phyloP scores from a whole-genome alignment of 1,284 basidiomycete genomes.

The Coriolopsis trogii region DNA sequence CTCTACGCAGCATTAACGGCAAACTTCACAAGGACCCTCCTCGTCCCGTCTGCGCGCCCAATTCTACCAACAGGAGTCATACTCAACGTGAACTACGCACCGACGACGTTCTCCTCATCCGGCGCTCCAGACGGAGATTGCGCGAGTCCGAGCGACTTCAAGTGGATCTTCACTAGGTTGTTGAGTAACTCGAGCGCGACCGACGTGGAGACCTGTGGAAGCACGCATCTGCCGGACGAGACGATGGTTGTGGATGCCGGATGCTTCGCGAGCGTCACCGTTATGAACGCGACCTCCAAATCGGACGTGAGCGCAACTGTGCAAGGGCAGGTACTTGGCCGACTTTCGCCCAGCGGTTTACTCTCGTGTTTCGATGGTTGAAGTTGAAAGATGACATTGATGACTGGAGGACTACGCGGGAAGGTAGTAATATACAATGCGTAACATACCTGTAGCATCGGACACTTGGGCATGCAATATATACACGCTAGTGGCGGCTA shows the following conservation, averaged over 20 bases:
- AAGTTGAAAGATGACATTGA: not conserved
- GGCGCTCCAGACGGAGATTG: slow-evolving; percentile 32
- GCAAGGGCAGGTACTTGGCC: slow-evolving; percentile 43
- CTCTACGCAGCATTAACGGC: slow-evolving; percentile 46
- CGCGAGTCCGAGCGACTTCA: slow-evolving; percentile 38
- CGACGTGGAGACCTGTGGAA: slow-evolving; percentile 49
- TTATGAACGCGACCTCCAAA: slow-evolving; percentile 48
- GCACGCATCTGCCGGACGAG: slow-evolving; percentile 39
- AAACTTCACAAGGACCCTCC: slow-evolving; percentile 42
- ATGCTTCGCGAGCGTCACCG: slow-evolving; percentile 50
- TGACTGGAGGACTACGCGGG: not conserved
- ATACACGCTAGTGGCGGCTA: slow-evolving; percentile 1
- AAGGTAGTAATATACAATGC: too few species aligned
- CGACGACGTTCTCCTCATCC: slow-evolving; percentile 31
- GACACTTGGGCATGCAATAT: too few species aligned
- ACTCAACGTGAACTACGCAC: slow-evolving; percentile 56
- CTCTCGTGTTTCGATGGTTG: slow-evolving; percentile 6
- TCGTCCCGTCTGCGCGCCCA: slow-evolving; percentile 33
- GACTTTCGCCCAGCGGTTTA: slow-evolving; percentile 26
- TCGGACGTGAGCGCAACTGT: slow-evolving; percentile 42
- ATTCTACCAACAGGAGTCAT: slow-evolving; percentile 44
- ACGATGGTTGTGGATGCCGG: slow-evolving; percentile 27
- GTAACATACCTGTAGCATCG: too few species aligned
- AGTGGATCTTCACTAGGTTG: slow-evolving; percentile 51
- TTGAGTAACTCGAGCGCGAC: slow-evolving; percentile 30